A percentile compares a stretch with the other conserved stretches of the same genome.
Conservation (phyloP, 2,329 filamentous ascomycete species). For the Zelopaecilomyces penicillatus region DNA sequence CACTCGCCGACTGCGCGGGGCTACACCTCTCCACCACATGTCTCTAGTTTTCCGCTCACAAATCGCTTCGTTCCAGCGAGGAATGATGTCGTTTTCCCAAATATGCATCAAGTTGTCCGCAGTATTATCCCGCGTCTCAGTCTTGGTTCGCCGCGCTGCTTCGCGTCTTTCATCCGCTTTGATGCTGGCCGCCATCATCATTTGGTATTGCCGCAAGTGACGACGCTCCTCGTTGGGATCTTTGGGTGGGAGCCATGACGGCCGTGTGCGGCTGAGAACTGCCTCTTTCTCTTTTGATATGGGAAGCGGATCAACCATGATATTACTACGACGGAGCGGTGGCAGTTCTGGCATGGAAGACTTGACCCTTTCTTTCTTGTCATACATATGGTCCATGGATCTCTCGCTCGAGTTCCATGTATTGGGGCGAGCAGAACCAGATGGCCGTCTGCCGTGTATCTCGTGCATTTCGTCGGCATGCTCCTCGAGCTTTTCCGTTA, state of each 20-base stretch:
- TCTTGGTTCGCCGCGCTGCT: slow-evolving; percentile 41
- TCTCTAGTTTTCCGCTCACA: slow-evolving; percentile 62
- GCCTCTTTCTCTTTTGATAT: slow-evolving; percentile 83
- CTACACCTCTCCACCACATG: slow-evolving; percentile 75
- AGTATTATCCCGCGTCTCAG: slow-evolving; percentile 45
- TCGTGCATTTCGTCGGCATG: slow-evolving; percentile 56
- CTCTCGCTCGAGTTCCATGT: slow-evolving; percentile 30
- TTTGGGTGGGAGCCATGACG: slow-evolving; percentile 79
- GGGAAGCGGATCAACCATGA: slow-evolving; percentile 77
- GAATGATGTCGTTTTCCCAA: slow-evolving; percentile 71
- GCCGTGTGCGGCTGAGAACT: slow-evolving; percentile 69
- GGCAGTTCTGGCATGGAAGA: slow-evolving; percentile 61
- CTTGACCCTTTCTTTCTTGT: slow-evolving; percentile 49
- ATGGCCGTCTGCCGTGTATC: slow-evolving; percentile 24
- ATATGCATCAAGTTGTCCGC: slow-evolving; percentile 49
- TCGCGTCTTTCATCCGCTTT: slow-evolving; percentile 54
- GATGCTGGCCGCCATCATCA: slow-evolving; percentile 62
- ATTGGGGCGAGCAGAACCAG: slow-evolving; percentile 26
- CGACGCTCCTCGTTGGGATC: slow-evolving; percentile 84
- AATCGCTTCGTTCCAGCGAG: slow-evolving; percentile 66
- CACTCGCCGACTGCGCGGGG: slow-evolving; percentile 57
- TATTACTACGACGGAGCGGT: slow-evolving; percentile 62
- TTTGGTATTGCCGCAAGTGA: slow-evolving; percentile 78
- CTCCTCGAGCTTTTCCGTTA: slow-evolving; percentile 75
- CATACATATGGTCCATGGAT: slow-evolving; percentile 17